Evolutionary conservation across 1,139 yeast genomes (phyloP), one percentile per base, ranked within the genome.

Genomic region (Kodamaea sp.): DNA sequence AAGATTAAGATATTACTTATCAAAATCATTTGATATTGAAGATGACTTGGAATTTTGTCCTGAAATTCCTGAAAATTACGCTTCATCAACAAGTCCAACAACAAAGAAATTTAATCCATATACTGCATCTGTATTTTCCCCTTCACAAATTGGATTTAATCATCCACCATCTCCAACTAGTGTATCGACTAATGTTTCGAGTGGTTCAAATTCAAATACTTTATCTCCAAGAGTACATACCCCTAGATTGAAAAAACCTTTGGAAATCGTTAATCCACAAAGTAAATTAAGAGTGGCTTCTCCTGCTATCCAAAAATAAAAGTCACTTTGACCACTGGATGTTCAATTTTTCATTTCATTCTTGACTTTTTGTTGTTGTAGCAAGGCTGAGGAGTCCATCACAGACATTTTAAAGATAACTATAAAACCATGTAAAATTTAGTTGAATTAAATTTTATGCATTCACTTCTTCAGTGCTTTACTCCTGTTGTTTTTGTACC

Each of bases 251-350:
- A 78, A 75, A 56, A 79, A 79, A 50, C 79, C 82, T 5, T 62
- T 86, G 54, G 92, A 84, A 55, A 85, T 85, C 49, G 81, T 86
- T 45, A 83, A 85, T 57, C 95, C 95, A 7, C 78, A 75, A 39
- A 84, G 94, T 5, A 88, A 88, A 35, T 58, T 81, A 65, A 72
- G 83, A 53, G 78, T 84, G 25, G 71, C 71, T 5, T 78, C 85
- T 22, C 82, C 86, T 15, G 71, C 73, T 10, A 39, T 36, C 12
- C 31, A 31, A n/a, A 37, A 40, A 24, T 35, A 31, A 11, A 15
- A 23, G 32, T 31, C 20, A 3, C 20, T 15, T 15, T 15, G 20
- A 15, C 20, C 20, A 15, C 20, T 15, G 20, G 20, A 15, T 15
- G 20, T 15, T 15, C 20, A 15, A 15, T 15, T 15, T 15, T 15